A percentile compares a stretch with the other conserved stretches of the same genome.
These are phyloP conservation scores for Trichoderma koningiopsis DNA, from an alignment of 2,329 filamentous ascomycete genomes.

Conservation along the genomic window DNA sequence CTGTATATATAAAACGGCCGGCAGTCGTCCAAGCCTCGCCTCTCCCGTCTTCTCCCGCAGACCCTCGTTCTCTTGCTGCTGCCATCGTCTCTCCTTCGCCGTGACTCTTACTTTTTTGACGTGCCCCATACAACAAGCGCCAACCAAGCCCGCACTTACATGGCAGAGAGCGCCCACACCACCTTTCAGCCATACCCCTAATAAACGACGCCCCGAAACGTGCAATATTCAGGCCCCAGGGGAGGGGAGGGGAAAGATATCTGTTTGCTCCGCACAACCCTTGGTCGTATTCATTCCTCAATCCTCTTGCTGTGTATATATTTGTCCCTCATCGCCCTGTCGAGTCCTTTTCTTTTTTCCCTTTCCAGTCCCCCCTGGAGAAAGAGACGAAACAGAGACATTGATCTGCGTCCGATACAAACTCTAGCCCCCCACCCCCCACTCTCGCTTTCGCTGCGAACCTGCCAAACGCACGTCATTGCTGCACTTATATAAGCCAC, in stretches of 20 bases:
- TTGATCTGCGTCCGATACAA: conserved; percentile 15
- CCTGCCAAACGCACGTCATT: conserved; percentile 24
- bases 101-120: conserved; percentile 6
- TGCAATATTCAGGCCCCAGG: conserved; percentile 12
- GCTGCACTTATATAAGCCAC: conserved; percentile 22
- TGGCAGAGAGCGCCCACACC: conserved; percentile 17
- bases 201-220: conserved; percentile 19
- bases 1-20: conserved; percentile 13
- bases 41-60: conserved; percentile 10
- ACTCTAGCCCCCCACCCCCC: conserved; percentile 20
- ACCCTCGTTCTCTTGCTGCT: background rate
- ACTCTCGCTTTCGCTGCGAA: conserved; percentile 19
- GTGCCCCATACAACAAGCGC: conserved; percentile 22
- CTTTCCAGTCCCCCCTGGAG: background rate
- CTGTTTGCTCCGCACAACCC: conserved; percentile 7
- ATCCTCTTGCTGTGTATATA: background rate
- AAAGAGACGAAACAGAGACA: background rate
- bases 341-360: background rate
- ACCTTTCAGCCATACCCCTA: conserved; percentile 16
- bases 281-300: background rate
- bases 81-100: background rate
- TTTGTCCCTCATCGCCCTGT: background rate
- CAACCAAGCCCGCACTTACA: conserved; percentile 21
- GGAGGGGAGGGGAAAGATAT: background rate
- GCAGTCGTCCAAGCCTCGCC: background rate